Conservation (phyloP, 805 yeast genomes). For the Ascoidea rubescens region DNA sequence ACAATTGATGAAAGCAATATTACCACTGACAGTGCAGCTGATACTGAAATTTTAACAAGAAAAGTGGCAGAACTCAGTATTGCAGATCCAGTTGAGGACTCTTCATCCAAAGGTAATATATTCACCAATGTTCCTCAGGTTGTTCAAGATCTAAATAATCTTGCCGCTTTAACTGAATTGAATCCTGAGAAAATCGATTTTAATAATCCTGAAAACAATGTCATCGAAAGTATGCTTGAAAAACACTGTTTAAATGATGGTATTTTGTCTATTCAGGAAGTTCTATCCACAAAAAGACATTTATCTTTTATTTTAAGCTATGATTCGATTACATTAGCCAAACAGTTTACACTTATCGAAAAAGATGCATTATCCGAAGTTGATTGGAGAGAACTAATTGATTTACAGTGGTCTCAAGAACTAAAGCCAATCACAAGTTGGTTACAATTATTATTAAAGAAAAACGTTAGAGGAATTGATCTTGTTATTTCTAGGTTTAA, state of each 20-base stretch:
- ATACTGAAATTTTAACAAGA: not conserved
- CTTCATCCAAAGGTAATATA: not conserved
- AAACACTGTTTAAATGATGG: not conserved
- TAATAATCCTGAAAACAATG: not conserved
- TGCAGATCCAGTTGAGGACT: not conserved
- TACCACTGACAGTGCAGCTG: not conserved
- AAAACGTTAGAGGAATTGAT: slow-evolving; percentile 56
- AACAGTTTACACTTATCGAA: slow-evolving; percentile 80
- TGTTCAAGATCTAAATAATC: not conserved
- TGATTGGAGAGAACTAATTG: slow-evolving; percentile 85
- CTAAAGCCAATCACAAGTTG: slow-evolving; percentile 66
- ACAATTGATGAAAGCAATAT: not conserved
- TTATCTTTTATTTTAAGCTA: slow-evolving; percentile 72
- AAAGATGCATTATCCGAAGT: slow-evolving; percentile 70
- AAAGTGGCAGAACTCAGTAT: not conserved
- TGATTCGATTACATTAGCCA: slow-evolving; percentile 52
- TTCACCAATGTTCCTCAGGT: not conserved
- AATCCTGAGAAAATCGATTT: no score
- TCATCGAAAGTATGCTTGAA: slow-evolving; percentile 13
- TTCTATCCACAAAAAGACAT: slow-evolving; percentile 40
- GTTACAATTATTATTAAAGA: slow-evolving; percentile 56
- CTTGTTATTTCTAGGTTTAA: slow-evolving; percentile 78
- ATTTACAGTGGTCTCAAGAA: slow-evolving; percentile 57
- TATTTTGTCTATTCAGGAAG: slow-evolving; percentile 23
- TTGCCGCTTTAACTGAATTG: no score